phyloP scores from a whole-genome alignment of 169 alveolate genomes.

The Plasmodium gonderi region DNA sequence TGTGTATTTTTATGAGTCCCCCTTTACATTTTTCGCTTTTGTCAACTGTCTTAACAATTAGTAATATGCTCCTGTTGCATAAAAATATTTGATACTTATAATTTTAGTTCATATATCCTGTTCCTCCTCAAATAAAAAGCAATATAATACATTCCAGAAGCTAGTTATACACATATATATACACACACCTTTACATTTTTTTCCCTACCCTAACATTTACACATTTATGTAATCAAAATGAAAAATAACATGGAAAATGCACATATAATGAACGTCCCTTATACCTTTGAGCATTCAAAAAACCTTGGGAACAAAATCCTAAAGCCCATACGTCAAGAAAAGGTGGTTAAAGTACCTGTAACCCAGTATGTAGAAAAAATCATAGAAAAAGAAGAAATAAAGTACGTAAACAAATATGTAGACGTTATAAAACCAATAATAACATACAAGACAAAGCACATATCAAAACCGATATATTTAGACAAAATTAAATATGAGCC shows the following conservation, averaged over 20 bases:
- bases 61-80: not conserved
- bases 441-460: conserved; percentile 71
- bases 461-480: conserved; percentile 65
- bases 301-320: conserved; percentile 56
- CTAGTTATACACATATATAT: not conserved
- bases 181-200: not conserved
- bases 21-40: not conserved
- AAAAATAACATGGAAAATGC: conserved; percentile 5
- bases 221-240: conserved; percentile 11
- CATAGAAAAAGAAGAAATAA: conserved; percentile 62
- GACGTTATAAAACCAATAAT: conserved; percentile 70
- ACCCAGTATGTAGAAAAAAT: conserved; percentile 71
- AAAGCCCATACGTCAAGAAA: conserved; percentile 73
- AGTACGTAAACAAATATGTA: conserved; percentile 69
- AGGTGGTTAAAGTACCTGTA: conserved; percentile 67
- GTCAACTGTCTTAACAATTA: not conserved
- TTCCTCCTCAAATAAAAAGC: not conserved
- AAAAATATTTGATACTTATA: not conserved
- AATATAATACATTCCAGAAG: conserved; percentile 13
- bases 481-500: conserved; percentile 71
- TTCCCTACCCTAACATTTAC: not conserved
- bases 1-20: not conserved
- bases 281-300: conserved; percentile 67
- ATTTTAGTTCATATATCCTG: not conserved
- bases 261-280: conserved; percentile 13